These are phyloP conservation scores for Daldinia childiae DNA, from an alignment of 495 filamentous ascomycete species.

Conservation along the genomic window DNA sequence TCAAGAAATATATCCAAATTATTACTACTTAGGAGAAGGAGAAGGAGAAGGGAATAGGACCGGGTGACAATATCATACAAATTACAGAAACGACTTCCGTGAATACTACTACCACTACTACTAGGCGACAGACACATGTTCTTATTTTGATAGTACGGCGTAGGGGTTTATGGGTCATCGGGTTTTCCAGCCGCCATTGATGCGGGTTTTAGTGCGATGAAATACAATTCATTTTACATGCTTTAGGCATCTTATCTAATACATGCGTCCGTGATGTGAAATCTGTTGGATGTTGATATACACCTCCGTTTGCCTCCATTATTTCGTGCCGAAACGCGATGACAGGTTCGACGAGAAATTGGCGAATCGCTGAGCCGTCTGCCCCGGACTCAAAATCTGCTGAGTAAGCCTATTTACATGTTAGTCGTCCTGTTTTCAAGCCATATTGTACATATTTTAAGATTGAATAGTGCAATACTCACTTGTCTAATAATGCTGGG, in stretches of 20 bases:
- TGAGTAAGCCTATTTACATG: constrained; percentile 66
- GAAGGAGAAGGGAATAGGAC: neutral
- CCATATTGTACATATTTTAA: neutral
- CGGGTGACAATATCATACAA: constrained; percentile 14
- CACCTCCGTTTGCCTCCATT: constrained; percentile 22
- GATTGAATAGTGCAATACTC: constrained; percentile 35
- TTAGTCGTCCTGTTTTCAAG: constrained; percentile 47
- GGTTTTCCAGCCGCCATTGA: neutral
- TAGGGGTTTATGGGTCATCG: constrained; percentile 31
- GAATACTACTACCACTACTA: constrained; percentile 31
- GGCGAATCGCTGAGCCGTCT: constrained; percentile 68
- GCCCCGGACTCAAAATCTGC: constrained; percentile 65
- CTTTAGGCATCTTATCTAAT: neutral
- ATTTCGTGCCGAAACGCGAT: constrained; percentile 77
- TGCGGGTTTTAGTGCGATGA: constrained; percentile 25
- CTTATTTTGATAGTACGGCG: constrained; percentile 39
- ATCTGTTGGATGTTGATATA: neutral
- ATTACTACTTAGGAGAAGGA: neutral
- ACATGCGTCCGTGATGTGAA: neutral
- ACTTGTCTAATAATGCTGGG: constrained; percentile 89
- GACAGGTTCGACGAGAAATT: constrained; percentile 72
- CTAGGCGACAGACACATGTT: constrained; percentile 11
- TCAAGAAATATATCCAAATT: neutral
- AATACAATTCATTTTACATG: constrained; percentile 2
- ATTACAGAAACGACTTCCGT: constrained; percentile 28